Base-by-base conservation (phyloP, 257 asterid species). In the Sherardia arvensis region DNA sequence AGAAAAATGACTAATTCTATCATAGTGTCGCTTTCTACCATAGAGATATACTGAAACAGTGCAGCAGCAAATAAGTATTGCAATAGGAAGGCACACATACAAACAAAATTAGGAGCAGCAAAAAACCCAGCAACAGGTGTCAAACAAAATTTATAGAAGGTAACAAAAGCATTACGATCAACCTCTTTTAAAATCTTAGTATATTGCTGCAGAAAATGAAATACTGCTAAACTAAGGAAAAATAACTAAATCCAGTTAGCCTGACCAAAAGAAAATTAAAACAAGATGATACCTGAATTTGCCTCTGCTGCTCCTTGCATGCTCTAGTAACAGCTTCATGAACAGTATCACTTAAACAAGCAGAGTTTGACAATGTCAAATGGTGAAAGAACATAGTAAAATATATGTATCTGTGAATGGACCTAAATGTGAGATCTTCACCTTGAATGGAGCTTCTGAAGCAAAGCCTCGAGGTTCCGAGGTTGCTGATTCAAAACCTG, bases 361-460 rank as follows among this genome's bases (percentile, higher is more conserved):
- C 61, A 78, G 59, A 67, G 67, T 33, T 51, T 51, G 18, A 57
- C 27, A 26, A 45, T 32, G 65, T 71, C 29, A 75, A 68, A 27
- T 66, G 15, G 70, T 18, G 63, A 71, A 1, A 21, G 22, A 40
- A 28, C 54, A n/a, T 53, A 70, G 65, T 58, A 61, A 72, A 66
- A 61, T 49, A 23, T 59, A 22, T 65, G 72, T 59, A 58, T 29
- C 34, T 5, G 33, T 32, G 8, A 70, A 47, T 12, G 29, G 29
- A 58, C 55, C 55, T 64, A 49, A 62, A 73, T 36, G 55, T 18
- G 12, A 51, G 61, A 47, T 73, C 32, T 66, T 77, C 74, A 93
- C 99, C 91, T 85, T 53, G 99, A 93, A 73, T 93, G 99, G 74
- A 93, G 99, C 75, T 93, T 93, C 87, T 87, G 99, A 65, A 93